Evolutionary conservation across 345 rosid genomes (phyloP), one percentile per base, ranked within the genome.

Genomic region (Moricandia moricandioides): DNA sequence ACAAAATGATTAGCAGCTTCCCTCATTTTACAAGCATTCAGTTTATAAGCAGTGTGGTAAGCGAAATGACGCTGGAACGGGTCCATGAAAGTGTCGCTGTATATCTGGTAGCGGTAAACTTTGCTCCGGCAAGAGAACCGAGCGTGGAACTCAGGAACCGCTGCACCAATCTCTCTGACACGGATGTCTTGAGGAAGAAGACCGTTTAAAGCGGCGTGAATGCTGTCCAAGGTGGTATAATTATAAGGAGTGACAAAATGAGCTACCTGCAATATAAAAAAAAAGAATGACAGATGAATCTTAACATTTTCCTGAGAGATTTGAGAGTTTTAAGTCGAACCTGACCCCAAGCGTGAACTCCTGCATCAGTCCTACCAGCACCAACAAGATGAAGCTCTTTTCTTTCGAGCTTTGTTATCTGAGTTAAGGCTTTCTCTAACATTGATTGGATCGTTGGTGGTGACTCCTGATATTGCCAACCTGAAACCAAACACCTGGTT

Each of bases 341-440:
- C 96, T 93, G 98, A 65, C 98, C 98, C 92, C 88, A 85, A 64
- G 98, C 98, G 75, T 94, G 98, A 75, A 94, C 98, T 60, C 97
- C 98, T 31, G 89, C 80, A 81, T 91, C 98, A 4, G 98, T 94
- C 80, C 97, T 83, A 68, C 97, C 84, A 0, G 98, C 96, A 54
- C 94, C 98, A 65, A 89, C 97, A 9, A 93, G 77, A 60, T 14
- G 81, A 62, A 94, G 90, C 78, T 87, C 73, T 80, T 86, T 81
- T 63, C 98, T 76, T 76, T 76, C 76, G 40, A 94, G 84, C 78
- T 91, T 88, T 4, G 97, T 91, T 66, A 65, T 82, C 78, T 74
- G 86, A 80, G 77, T 71, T 72, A 91, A 86, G 62, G 95, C 91
- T 70, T 86, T 82, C 73, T 94, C 96, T 39, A 94, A 16, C 56